Percentiles rank a stretch among this genome's conserved stretches.
Evolutionary conservation across 352 stramenopile genomes (phyloP).

Genomic region (Nothophytophthora sp.): DNA sequence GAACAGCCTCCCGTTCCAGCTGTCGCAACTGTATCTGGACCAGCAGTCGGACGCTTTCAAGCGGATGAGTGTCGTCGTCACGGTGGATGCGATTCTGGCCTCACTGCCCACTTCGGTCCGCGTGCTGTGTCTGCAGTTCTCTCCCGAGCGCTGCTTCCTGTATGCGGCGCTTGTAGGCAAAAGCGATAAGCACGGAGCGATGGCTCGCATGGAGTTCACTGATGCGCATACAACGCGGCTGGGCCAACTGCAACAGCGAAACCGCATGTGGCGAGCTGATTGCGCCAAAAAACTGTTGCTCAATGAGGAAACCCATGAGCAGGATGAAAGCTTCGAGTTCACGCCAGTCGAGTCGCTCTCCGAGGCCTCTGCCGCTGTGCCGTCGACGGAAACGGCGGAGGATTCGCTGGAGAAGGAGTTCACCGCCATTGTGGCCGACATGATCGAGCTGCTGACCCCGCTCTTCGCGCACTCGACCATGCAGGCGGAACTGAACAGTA

Average conservation of each 20-base stretch:
- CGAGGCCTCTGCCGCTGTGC: not conserved
- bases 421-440: slow-evolving; percentile 46
- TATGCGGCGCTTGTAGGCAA: slow-evolving; percentile 45
- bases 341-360: slow-evolving; percentile 3
- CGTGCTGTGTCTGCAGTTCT: slow-evolving; percentile 67
- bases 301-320: slow-evolving; percentile 35
- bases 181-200: slow-evolving; percentile 40
- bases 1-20: slow-evolving; percentile 63
- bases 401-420: slow-evolving; percentile 64
- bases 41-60: slow-evolving; percentile 70
- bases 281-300: slow-evolving; percentile 39
- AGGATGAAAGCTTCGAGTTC: slow-evolving; percentile 49
- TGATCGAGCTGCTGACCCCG: slow-evolving; percentile 40
- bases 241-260: slow-evolving; percentile 24
- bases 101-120: slow-evolving; percentile 37
- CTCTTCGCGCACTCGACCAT: slow-evolving; percentile 61
- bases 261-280: slow-evolving; percentile 38
- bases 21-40: slow-evolving; percentile 66
- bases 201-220: slow-evolving; percentile 68
- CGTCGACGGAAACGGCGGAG: slow-evolving; percentile 1
- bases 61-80: slow-evolving; percentile 44
- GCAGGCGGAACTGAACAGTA: slow-evolving; percentile 33
- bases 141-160: slow-evolving; percentile 64
- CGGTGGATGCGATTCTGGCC: slow-evolving; percentile 43
- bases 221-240: slow-evolving; percentile 27